Evolutionary conservation across 495 filamentous ascomycete genomes (phyloP), one percentile per base, ranked within the genome.

Genomic region (Margaritispora aquatica): DNA sequence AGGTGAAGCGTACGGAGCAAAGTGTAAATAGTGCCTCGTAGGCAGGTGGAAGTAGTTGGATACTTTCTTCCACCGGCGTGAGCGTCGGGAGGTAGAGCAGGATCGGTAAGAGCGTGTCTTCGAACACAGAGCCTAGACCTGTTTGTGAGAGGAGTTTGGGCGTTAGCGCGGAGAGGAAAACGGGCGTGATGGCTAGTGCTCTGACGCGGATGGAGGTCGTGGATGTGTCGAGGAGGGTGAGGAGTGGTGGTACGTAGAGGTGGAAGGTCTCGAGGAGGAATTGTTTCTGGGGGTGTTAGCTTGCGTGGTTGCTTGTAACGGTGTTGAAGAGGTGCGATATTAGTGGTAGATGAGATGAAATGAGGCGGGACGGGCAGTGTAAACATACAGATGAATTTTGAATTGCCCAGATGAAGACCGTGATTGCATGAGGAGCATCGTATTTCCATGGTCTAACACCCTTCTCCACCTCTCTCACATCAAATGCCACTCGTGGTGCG

Each of bases 211-310:
- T 73, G 0, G 69, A 44, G 0, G 80, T 71, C 47, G 77, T 73
- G 15, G 75, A 67, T 67, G 92, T 88, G 69, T 97, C 94, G 53
- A 90, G 77, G 1, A 97, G 75, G 2, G 86, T 82, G 2, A 98
- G 79, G 0, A 96, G 74, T 1, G 89, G 88, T 1, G 94, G 94
- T n/a, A 93, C 78, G 44, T 89, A 80, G n/a, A 95, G 80, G 0
- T 82, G 84, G 84, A 92, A 96, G 58, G 88, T 50, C n/a, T 23
- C 4, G 11, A 11, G 5, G 5, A 50, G n/a, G 47, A 2, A 2
- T 2, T 19, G 26, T 23, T 4, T 2, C 47, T 50, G 47, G 76
- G 4, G 69, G 9, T 20, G 53, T 49, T 0, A 74, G 51, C 1
- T 58, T 46, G 2, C n/a, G 34, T 47, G 61, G 61, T 68, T 67